Evolutionary conservation across 2,329 filamentous ascomycete genomes (phyloP).

Genomic region (Talaromyces sp.): DNA sequence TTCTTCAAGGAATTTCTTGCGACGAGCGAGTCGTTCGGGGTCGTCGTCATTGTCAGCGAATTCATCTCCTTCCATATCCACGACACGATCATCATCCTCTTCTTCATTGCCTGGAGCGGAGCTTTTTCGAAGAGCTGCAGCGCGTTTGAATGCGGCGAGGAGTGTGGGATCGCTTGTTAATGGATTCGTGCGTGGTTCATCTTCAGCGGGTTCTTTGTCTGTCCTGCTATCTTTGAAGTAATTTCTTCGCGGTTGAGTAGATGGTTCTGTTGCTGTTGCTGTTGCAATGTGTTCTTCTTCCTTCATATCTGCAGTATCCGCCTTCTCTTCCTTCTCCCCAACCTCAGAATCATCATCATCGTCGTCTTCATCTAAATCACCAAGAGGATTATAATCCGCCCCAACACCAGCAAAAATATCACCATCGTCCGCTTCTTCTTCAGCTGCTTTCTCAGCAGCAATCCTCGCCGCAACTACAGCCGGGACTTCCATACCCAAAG

Average conservation of each 20-base stretch:
- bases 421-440: constrained; percentile 46
- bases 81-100: neutral
- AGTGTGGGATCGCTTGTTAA: constrained; percentile 69
- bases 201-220: constrained; percentile 45
- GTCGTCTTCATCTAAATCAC: constrained; percentile 45
- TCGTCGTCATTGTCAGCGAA: constrained; percentile 41
- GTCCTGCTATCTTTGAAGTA: constrained; percentile 44
- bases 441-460: constrained; percentile 18
- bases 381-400: constrained; percentile 57
- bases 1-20: constrained; percentile 67
- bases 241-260: constrained; percentile 39
- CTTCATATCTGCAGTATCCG: constrained; percentile 11
- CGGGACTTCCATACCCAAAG: constrained; percentile 49
- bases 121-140: constrained; percentile 56
- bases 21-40: constrained; percentile 61
- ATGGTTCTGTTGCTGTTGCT: constrained; percentile 12
- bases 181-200: constrained; percentile 30
- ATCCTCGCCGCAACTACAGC: constrained; percentile 36
- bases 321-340: constrained; percentile 17
- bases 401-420: constrained; percentile 61
- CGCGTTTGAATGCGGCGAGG: constrained; percentile 78
- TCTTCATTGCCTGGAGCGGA: constrained; percentile 28
- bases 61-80: neutral
- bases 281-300: neutral
- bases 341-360: constrained; percentile 36